Evolutionary conservation across 2,329 filamentous ascomycete genomes (phyloP).

Genomic region (Diatrype stigma): DNA sequence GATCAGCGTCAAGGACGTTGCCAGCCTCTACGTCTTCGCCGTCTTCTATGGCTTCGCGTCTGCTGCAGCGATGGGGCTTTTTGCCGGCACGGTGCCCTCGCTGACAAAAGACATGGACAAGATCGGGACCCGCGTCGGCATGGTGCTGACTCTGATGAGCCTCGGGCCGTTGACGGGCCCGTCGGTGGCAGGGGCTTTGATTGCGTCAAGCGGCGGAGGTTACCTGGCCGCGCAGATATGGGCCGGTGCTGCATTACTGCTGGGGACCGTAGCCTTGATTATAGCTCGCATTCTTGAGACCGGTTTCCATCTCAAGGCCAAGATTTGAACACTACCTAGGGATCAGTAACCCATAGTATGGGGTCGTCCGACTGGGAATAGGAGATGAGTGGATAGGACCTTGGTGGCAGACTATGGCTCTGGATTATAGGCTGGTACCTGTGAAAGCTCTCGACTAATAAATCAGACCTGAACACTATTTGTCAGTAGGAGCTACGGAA

Average conservation of each 20-base stretch:
- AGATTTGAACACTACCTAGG: too few species aligned
- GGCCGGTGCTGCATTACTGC: background rate
- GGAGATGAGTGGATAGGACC: too few species aligned
- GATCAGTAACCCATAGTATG: too few species aligned
- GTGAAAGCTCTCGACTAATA: too few species aligned
- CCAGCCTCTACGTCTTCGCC: background rate
- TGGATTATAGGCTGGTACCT: too few species aligned
- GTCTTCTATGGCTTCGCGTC: background rate
- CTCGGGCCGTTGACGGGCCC: background rate
- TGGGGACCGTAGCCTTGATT: background rate
- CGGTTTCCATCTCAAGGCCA: too few species aligned
- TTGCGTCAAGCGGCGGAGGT: background rate
- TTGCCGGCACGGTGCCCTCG: background rate
- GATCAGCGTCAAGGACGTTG: background rate
- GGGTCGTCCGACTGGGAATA: too few species aligned
- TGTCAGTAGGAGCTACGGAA: too few species aligned
- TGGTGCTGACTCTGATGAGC: background rate
- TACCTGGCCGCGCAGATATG: background rate
- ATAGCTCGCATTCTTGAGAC: background rate
- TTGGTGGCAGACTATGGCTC: too few species aligned
- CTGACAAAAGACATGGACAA: background rate
- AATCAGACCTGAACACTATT: too few species aligned
- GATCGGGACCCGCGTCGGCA: background rate
- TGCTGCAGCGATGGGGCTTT: background rate
- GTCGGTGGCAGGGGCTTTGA: background rate